Conservation (phyloP, 2,329 filamentous ascomycete species). For the Hypoxylon sp. region DNA sequence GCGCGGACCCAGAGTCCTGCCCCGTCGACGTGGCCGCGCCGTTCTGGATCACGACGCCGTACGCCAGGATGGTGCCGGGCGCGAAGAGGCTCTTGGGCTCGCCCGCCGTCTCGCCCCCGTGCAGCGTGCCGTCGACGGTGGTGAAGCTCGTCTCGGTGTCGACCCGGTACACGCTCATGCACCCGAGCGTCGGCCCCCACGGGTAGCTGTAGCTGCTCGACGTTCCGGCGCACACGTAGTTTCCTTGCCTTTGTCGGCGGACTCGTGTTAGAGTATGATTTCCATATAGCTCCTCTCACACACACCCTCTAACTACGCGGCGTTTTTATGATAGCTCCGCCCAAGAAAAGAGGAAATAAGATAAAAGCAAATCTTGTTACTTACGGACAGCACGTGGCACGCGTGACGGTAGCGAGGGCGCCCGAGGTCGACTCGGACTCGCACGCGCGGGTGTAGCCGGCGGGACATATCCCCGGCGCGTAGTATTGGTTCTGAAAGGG, state of each 20-base stretch:
- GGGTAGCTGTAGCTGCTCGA: conserved; percentile 30
- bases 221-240: conserved; percentile 27
- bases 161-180: conserved; percentile 25
- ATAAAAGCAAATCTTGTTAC: background rate
- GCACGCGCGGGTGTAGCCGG: conserved; percentile 27
- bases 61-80: conserved; percentile 31
- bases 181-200: conserved; percentile 26
- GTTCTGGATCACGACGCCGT: conserved; percentile 25
- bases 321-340: too few relatives aligned
- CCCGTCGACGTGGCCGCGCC: background rate
- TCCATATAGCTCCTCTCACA: background rate
- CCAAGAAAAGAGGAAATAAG: background rate
- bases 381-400: conserved; percentile 32
- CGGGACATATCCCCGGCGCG: conserved; percentile 24
- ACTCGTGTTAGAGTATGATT: conserved; percentile 9
- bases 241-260: conserved; percentile 15
- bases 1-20: background rate
- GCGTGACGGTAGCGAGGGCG: background rate
- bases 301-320: background rate
- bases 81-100: conserved; percentile 4
- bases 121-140: conserved; percentile 23
- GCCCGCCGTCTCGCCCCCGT: conserved; percentile 21
- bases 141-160: conserved; percentile 24
- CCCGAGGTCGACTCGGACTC: conserved; percentile 3
- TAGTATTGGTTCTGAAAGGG: conserved; percentile 32